Percentiles rank a stretch among this genome's conserved stretches.
phyloP scores from a whole-genome alignment of 139 green algal species.

The Chlorokybus atmophyticus region DNA sequence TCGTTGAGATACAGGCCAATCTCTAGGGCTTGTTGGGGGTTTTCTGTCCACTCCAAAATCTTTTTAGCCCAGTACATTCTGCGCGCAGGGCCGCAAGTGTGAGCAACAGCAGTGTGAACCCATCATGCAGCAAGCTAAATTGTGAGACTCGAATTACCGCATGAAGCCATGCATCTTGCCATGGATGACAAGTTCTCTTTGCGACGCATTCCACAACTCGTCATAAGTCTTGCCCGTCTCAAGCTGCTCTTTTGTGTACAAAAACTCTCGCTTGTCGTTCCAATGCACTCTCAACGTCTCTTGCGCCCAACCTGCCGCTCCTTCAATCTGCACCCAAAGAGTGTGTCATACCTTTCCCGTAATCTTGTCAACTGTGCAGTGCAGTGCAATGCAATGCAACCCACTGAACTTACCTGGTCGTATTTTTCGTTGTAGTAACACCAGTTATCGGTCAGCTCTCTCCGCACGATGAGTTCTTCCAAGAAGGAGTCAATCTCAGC shows the following conservation, averaged over 20 bases:
- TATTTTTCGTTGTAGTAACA: constrained; percentile 63
- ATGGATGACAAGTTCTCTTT: constrained; percentile 72
- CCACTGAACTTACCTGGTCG: constrained; percentile 44
- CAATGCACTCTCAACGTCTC: constrained; percentile 59
- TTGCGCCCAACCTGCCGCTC: constrained; percentile 60
- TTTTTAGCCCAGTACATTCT: constrained; percentile 98
- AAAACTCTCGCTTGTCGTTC: constrained; percentile 30
- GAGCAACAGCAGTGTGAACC: neutral
- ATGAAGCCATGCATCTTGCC: constrained; percentile 99
- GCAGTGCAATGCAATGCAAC: too few relatives aligned
- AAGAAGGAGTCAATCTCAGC: constrained; percentile 74
- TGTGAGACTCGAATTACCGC: constrained; percentile 29
- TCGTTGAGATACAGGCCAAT: constrained; percentile 80
- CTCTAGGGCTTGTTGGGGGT: constrained; percentile 64
- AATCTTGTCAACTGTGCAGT: too few relatives aligned
- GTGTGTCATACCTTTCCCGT: too few relatives aligned
- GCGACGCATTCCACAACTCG: constrained; percentile 76
- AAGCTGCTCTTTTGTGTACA: constrained; percentile 53
- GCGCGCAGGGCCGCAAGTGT: neutral
- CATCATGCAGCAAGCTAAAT: too few relatives aligned
- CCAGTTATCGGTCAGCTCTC: constrained; percentile 92
- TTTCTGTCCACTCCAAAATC: constrained; percentile 85
- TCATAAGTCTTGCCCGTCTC: constrained; percentile 80
- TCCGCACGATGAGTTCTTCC: constrained; percentile 83
- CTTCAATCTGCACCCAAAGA: constrained; percentile 34